Conservation (phyloP, 345 rosid genomes). For the Viola odorata region DNA sequence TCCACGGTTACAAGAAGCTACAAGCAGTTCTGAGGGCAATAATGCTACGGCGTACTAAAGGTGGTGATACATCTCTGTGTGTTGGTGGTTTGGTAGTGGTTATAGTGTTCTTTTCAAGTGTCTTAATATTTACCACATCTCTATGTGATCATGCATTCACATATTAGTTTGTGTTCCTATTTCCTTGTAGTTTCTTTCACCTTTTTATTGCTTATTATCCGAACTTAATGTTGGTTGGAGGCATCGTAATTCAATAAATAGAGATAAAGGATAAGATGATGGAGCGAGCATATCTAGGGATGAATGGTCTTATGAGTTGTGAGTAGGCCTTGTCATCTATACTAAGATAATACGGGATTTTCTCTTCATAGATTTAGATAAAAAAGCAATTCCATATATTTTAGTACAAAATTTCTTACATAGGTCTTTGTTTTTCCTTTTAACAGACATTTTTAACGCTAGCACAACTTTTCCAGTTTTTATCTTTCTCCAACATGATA, state of each 20-base stretch:
- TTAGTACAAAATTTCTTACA: not conserved
- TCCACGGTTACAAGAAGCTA: conserved; percentile 83
- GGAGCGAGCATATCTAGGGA: not conserved
- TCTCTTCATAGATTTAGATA: not conserved
- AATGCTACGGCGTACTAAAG: conserved; percentile 98
- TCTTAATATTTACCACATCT: not conserved
- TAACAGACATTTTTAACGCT: no score
- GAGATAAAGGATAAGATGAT: not conserved
- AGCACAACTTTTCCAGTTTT: conserved; percentile 1
- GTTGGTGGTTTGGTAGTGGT: conserved; percentile 6
- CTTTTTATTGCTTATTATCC: no score
- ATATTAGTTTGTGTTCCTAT: not conserved
- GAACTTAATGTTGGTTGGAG: no score
- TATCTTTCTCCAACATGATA: no score
- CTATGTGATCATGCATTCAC: not conserved
- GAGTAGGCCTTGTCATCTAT: no score
- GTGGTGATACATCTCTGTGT: conserved; percentile 30
- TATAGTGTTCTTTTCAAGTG: not conserved
- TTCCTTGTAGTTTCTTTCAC: not conserved
- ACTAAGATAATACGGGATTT: not conserved
- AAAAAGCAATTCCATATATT: not conserved
- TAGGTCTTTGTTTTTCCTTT: not conserved
- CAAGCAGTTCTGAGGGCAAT: conserved; percentile 80
- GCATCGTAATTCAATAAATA: no score
- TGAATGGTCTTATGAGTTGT: not conserved